Conservation (phyloP, 2,329 filamentous ascomycete species). For the Phialophora verrucosa region DNA sequence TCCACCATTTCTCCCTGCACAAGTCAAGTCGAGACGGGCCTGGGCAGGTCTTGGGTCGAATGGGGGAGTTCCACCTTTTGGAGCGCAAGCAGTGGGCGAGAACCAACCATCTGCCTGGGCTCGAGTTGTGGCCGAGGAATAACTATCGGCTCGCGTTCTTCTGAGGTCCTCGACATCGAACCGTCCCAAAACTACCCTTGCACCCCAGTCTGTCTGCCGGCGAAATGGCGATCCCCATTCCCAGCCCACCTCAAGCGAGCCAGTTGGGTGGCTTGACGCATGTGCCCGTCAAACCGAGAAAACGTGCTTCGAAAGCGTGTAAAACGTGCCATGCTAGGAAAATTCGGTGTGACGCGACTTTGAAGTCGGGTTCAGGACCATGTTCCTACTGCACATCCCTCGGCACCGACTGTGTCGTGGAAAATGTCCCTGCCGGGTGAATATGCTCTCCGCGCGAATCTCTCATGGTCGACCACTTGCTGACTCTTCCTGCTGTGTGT, state of each 20-base stretch:
- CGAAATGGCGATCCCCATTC: background rate
- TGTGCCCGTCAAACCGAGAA: background rate
- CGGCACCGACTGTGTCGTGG: background rate
- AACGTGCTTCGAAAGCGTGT: background rate
- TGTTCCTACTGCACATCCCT: background rate
- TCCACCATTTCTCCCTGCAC: background rate
- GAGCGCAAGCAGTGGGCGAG: too few relatives aligned
- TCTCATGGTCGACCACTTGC: background rate
- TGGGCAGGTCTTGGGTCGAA: background rate
- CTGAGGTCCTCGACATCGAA: background rate
- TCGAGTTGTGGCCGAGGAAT: background rate
- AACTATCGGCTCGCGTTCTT: background rate
- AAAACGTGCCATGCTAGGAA: slow-evolving; percentile 8
- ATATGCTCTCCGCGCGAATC: background rate
- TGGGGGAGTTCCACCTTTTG: too few relatives aligned
- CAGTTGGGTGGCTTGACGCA: background rate
- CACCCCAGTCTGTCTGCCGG: background rate
- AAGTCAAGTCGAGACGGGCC: background rate
- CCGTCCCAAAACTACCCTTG: background rate
- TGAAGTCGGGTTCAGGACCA: background rate
- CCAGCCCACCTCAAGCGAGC: background rate
- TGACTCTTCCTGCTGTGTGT: background rate
- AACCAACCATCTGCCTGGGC: background rate
- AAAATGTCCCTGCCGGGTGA: background rate
- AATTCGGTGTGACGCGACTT: slow-evolving; percentile 6